Evolutionary conservation across 176 grass and related monocot species (phyloP), one percentile per base, ranked within the genome.

Genomic region (Juncus effusus): DNA sequence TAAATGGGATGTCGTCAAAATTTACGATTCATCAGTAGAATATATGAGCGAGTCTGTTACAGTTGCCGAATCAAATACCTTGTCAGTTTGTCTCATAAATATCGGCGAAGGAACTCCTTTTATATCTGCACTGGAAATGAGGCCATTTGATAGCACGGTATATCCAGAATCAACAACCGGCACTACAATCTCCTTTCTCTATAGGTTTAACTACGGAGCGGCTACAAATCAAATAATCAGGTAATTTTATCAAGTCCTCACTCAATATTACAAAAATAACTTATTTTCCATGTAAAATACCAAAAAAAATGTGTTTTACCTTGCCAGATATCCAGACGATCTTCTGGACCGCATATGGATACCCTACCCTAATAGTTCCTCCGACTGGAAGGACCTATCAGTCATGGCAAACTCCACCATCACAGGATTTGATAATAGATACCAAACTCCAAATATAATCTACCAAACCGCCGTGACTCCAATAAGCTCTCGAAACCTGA

Each of bases 51-150:
- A 74, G 36, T 54, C 19, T 45, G 7, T 66, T 1, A 73, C 69
- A 9, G 19, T 80, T 3, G 77, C 77, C 16, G 52, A 65, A 19
- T 42, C 74, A 0, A 13, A 57, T 12, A 15, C 39, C 39, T 45
- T 72, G 36, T 76, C 73, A 15, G 16, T 74, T 60, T 86, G 83
- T 62, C 36, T 86, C 6, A 10, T 86, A 2, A 74, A 86, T 19
- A 81, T 67, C 4, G 83, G 78, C 64, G 9, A 10, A 3, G 83
- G 83, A 12, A 65, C 74, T 59, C 83, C 83, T 37, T 86, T 86
- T 71, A 56, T 86, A 44, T 81, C 83, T 9, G 8, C 7, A 0
- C 9, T 84, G 56, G 62, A 79, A 36, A 63, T 78, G n/a, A 44
- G 80, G 59, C 42, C 8, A 0, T 66, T 74, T 4, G n/a, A 3